Conservation (phyloP, 306 rosid species). For the Medicago lupulina region DNA sequence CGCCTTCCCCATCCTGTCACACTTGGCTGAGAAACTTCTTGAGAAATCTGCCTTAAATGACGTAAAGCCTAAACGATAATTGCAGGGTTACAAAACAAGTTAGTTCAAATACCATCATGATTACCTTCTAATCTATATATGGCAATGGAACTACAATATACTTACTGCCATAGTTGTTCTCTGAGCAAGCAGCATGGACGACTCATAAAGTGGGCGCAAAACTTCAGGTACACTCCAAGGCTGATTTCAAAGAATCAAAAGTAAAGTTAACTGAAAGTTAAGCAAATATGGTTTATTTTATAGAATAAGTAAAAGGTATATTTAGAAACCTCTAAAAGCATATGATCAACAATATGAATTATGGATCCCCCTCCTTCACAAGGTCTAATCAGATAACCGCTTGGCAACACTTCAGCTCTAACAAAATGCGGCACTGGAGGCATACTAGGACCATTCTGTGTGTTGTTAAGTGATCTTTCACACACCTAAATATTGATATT, state of each 20-base stretch:
- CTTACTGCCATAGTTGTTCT: constrained; percentile 93
- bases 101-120: background rate
- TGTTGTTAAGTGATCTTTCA: constrained; percentile 98
- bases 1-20: constrained; percentile 92
- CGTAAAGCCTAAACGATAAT: constrained; percentile 76
- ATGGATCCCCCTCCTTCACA: constrained; percentile 99
- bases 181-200: constrained; percentile 90
- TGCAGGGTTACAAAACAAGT: constrained; percentile 26
- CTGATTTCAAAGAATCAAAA: constrained; percentile 51
- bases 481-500: constrained; percentile 63
- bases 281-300: constrained; percentile 31
- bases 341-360: constrained; percentile 91
- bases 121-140: background rate
- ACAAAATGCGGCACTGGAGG: constrained; percentile 90
- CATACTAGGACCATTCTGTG: constrained; percentile 96
- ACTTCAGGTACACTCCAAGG: constrained; percentile 99
- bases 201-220: constrained; percentile 91
- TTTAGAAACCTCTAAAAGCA: constrained; percentile 79
- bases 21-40: constrained; percentile 93
- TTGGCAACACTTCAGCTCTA: constrained; percentile 90
- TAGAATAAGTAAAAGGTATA: background rate
- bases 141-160: background rate
- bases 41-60: constrained; percentile 93
- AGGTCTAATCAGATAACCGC: constrained; percentile 93
- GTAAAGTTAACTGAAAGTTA: constrained; percentile 28